These are phyloP conservation scores for Mycena sp. DNA, from an alignment of 1,284 basidiomycete genomes.

Conservation along the genomic window DNA sequence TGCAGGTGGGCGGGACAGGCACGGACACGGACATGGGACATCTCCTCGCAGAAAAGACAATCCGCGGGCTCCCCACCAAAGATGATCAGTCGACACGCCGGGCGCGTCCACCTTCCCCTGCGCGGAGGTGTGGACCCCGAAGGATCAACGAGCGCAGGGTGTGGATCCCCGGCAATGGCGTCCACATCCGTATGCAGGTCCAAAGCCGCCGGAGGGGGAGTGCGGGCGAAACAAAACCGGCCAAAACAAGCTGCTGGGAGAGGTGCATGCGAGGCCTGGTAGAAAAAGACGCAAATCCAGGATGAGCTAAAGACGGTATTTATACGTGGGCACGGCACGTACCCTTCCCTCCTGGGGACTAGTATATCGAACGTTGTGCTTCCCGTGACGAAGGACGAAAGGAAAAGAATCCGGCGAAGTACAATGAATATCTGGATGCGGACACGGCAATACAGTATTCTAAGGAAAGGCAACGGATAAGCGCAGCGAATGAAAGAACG, in stretches of 20 bases:
- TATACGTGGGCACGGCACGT: constrained; percentile 3
- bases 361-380: neutral
- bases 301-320: constrained; percentile 7
- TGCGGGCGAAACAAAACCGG: neutral
- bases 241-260: constrained; percentile 3
- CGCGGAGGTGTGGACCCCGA: neutral
- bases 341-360: neutral
- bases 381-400: neutral
- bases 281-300: constrained; percentile 5
- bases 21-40: neutral
- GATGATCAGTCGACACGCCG: neutral
- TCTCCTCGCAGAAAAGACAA: neutral
- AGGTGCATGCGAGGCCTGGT: constrained; percentile 1
- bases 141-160: neutral
- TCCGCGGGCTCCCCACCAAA: neutral
- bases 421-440: neutral
- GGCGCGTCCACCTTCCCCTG: neutral
- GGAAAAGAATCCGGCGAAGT: constrained; percentile 1
- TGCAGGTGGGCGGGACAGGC: neutral
- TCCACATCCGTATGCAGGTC: neutral
- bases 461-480: constrained; percentile 1
- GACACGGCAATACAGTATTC: neutral
- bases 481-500: constrained; percentile 1
- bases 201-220: neutral
- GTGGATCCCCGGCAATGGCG: neutral